Percentiles rank a stretch among this genome's conserved stretches.
These are phyloP conservation scores for Escovopsis sp. DNA, from an alignment of 2,329 filamentous ascomycete species.

Conservation along the genomic window DNA sequence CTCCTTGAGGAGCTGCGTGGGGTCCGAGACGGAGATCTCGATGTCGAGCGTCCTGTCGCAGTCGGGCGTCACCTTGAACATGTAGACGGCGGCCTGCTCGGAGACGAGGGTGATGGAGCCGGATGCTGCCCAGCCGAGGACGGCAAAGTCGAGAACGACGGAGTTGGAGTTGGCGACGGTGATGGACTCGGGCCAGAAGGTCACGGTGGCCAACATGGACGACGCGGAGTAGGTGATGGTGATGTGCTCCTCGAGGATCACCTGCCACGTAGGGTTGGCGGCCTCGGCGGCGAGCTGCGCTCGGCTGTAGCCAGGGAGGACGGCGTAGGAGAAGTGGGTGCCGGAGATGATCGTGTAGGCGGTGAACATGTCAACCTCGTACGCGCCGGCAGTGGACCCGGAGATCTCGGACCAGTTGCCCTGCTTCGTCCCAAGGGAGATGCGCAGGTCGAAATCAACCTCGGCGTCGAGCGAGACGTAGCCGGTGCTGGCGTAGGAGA, in stretches of 20 bases:
- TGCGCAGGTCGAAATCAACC: conserved; percentile 7
- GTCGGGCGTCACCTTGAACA: conserved; percentile 4
- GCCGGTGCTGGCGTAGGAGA: conserved; percentile 10
- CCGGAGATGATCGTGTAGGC: conserved; percentile 7
- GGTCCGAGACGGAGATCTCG: conserved; percentile 8
- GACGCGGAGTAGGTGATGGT: conserved; percentile 7
- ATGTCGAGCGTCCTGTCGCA: conserved; percentile 3
- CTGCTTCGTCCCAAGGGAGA: conserved; percentile 8
- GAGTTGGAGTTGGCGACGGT: background rate
- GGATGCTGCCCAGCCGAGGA: conserved; percentile 7
- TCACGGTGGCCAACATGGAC: conserved; percentile 6
- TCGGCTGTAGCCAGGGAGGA: conserved; percentile 8
- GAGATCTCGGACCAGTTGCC: conserved; percentile 12
- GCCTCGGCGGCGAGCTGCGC: conserved; percentile 5
- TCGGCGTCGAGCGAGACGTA: conserved; percentile 9
- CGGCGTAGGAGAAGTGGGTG: conserved; percentile 6
- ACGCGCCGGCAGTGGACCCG: conserved; percentile 7
- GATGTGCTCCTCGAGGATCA: conserved; percentile 7
- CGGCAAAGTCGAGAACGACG: conserved; percentile 6
- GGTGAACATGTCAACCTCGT: conserved; percentile 9
- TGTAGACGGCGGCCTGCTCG: conserved; percentile 7
- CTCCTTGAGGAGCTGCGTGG: conserved; percentile 8
- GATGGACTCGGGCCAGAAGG: conserved; percentile 10
- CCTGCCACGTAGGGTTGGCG: conserved; percentile 4
- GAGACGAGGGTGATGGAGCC: conserved; percentile 7